Evolutionary conservation across 306 rosid genomes (phyloP), one percentile per base, ranked within the genome.

Genomic region (Castanea mollissima): DNA sequence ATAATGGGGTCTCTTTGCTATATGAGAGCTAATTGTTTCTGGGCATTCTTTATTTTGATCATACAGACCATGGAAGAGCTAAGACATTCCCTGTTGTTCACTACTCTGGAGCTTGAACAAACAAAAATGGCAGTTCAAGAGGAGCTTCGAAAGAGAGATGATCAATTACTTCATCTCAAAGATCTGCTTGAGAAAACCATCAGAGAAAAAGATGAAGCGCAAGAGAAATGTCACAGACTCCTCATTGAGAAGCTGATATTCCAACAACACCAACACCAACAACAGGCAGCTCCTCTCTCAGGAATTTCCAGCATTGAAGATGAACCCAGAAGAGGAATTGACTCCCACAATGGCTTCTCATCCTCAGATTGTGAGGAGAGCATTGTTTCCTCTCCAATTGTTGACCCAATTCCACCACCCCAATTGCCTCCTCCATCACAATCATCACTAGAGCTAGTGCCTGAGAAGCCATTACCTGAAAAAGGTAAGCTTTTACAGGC

Each of bases 361-460:
- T 89, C 94, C 10, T 96, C 99, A 46, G 99, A 96, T 73, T 96
- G 98, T 75, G 99, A 96, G 86, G 99, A 96, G 74, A 96, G 99
- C 90, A 96, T 96, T 81, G 98, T 96, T 29, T 93, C 99, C 7
- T 96, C 99, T 5, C 98, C 94, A 10, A 84, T 90, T 13, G 79
- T 87, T 68, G 97, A 92, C 64, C 88, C 83, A 60, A 81, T 74
- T 81, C 90, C 83, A n/a, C 90, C 62, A 31, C 73, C 85, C 83
- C 90, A 77, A 55, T 68, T 90, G 27, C 74, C 83, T 38, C 69
- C 75, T 14, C 84, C 55, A 29, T 55, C 38, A 21, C 23, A 80
- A 3, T 46, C 82, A 14, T 74, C 85, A 82, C 75, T 85, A 29
- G 96, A 91, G 59, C 63, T 89, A 5, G 69, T 85, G 49, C 65